Base-by-base conservation (phyloP, 2,329 filamentous ascomycete genomes). In the Mycosphaerella sp. region DNA sequence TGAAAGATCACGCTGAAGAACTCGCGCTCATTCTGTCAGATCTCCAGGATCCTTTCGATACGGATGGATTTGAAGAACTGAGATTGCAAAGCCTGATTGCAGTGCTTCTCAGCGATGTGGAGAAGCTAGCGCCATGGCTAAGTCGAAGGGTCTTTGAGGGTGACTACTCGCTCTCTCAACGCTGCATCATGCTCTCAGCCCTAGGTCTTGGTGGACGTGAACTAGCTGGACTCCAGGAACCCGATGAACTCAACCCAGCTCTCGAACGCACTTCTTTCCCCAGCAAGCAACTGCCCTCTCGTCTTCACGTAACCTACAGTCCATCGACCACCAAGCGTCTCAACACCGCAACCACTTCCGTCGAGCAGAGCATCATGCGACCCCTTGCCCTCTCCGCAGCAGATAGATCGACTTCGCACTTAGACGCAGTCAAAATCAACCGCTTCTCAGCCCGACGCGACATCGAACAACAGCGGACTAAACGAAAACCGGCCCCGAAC, bases 101-200 rank as follows among this genome's bases (percentile, higher is more conserved):
- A 0, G 71, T 95, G 6, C 74, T 95, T 0, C 76, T 93, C 2
- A 84, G 87, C 0, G 81, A 87, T 57, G 88, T 93, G 0, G 73
- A 80, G 43, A 77, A 79, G 46, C 88, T 96, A 79, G 90, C 83
- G 0, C 86, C 82, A 12, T 94, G 88, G 85, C 87, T 94, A 52
- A 82, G 86, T 2, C 82, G 84, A 50, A 85, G 86, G 0, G 94
- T 93, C 66, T 97, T 96, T 66, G 85, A 89, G 37, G 90, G 90
- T 13, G 93, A 98, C 65, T 90, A 93, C 68, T 95, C 90, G 0
- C 74, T 97, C 34, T 80, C 84, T 0, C 91, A 97, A 66, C 80
- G 93, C 35, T 87, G 86, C 6, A 81, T 86, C 0, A 78, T 97
- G 34, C 82, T 98, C 46, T 85, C 88, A 16, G 84, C 87, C 0